Evolutionary conservation across 345 rosid genomes (phyloP), one percentile per base, ranked within the genome.

Genomic region (Euphorbia lathyris): DNA sequence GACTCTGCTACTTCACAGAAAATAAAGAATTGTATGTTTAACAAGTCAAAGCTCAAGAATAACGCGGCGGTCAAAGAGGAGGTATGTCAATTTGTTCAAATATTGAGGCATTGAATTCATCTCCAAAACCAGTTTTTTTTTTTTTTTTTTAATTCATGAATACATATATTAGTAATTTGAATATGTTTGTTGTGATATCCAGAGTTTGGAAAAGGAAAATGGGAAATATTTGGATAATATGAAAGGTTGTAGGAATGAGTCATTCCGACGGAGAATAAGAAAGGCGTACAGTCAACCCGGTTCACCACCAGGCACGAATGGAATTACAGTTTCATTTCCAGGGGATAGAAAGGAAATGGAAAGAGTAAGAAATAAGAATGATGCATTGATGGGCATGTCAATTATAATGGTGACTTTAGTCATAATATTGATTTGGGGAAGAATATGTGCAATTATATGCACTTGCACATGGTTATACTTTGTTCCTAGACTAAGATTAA

Each of bases 311-410:
- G n/a, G n/a, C n/a, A n/a, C n/a, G n/a, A n/a, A n/a, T n/a, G n/a
- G n/a, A n/a, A n/a, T n/a, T n/a, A n/a, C n/a, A n/a, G n/a, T n/a
- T n/a, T n/a, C n/a, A n/a, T n/a, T n/a, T n/a, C 26, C 67, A 32
- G 57, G 59, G 61, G 27, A 22, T 9, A 0, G 65, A 45, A 47
- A 72, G 30, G 45, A 3, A 17, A 9, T n/a, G 48, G 58, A 30
- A 19, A 42, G 38, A 0, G 27, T 14, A 56, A 68, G 9, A 16
- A 30, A 68, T 23, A 74, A 61, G 27, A 51, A 71, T 6, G 90
- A 79, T 68, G 83, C 90, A 36, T 47, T 80, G 0, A 66, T 83
- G 34, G 98, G 97, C 25, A 70, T 87, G 72, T 85, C 86, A 11
- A 69, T 90, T 17, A 52, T 93, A 7, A 25, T 79, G 70, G 71